Conservation (phyloP, 2,329 filamentous ascomycete species). For the Pyrenophora graminea region DNA sequence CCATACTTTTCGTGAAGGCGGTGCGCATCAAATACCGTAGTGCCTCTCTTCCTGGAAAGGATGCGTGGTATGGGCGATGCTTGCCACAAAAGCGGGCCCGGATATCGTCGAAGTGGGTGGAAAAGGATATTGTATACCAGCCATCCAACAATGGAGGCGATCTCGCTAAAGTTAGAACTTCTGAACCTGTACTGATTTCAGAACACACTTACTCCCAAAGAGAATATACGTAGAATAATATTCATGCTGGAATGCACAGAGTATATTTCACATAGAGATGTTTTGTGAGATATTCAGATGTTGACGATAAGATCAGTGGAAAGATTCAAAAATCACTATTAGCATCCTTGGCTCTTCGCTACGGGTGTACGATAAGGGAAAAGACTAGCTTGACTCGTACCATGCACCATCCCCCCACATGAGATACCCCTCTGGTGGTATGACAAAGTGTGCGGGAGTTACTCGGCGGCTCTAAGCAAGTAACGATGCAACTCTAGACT, state of each 20-base stretch:
- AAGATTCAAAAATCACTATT: background rate
- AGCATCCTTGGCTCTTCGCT: background rate
- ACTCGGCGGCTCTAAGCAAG: slow-evolving; percentile 5
- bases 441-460: slow-evolving; percentile 35
- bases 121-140: slow-evolving; percentile 2
- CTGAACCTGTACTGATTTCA: background rate
- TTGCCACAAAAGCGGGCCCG: slow-evolving; percentile 1
- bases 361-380: background rate
- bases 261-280: background rate
- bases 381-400: background rate
- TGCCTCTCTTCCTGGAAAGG: slow-evolving; percentile 7
- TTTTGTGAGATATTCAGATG: background rate
- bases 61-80: slow-evolving; percentile 7
- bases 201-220: background rate
- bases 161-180: background rate
- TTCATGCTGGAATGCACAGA: background rate
- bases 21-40: slow-evolving; percentile 3
- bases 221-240: background rate
- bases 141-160: slow-evolving; percentile 2
- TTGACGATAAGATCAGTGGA: background rate
- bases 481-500: background rate
- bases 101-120: slow-evolving; percentile 7
- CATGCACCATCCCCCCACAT: slow-evolving; percentile 16
- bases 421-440: slow-evolving; percentile 38
- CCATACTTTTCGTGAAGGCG: slow-evolving; percentile 16